Conservation (phyloP, 2,329 filamentous ascomycete genomes). For the Ophiostoma ulmi region DNA sequence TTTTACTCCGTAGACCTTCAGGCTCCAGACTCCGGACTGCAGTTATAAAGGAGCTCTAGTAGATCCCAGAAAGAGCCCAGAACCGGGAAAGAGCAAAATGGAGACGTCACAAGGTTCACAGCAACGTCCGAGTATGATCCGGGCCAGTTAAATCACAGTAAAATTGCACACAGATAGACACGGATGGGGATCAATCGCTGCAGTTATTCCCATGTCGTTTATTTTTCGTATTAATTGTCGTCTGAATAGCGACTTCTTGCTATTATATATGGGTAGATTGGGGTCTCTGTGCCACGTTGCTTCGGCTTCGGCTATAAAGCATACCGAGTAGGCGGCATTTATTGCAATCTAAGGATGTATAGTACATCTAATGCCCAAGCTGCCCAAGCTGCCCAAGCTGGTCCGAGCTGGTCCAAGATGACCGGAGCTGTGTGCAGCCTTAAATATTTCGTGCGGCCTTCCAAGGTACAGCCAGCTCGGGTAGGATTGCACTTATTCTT, state of each 20-base stretch:
- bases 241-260: background rate
- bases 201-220: background rate
- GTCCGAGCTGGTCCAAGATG: no score
- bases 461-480: background rate
- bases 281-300: background rate
- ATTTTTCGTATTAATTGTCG: background rate
- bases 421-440: background rate
- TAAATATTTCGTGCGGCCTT: background rate
- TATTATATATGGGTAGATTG: background rate
- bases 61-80: background rate
- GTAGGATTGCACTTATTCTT: background rate
- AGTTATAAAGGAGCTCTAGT: background rate
- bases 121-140: background rate
- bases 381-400: background rate
- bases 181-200: background rate
- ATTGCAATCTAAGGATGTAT: background rate
- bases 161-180: background rate
- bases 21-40: background rate
- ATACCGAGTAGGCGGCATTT: background rate
- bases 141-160: background rate
- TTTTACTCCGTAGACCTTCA: background rate
- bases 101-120: conserved; percentile 9
- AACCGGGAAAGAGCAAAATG: conserved; percentile 6
- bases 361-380: background rate
- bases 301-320: conserved; percentile 12